Base-by-base conservation (phyloP, 192 early-diverging fungal species). In the Obelidium mucronatum region DNA sequence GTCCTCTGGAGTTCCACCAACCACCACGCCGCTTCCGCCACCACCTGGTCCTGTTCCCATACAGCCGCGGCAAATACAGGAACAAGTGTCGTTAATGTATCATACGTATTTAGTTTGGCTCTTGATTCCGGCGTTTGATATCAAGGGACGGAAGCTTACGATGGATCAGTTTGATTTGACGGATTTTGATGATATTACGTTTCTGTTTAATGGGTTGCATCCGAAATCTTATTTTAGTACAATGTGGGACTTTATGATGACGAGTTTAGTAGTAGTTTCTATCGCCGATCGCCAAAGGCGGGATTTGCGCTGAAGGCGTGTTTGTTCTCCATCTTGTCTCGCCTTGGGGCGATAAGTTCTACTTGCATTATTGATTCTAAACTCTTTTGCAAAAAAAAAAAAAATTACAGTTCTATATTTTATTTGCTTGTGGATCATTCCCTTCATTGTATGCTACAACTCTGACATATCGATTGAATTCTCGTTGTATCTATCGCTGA, bases 61-160 rank as follows among this genome's bases (percentile, higher is more conserved):
- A 48, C 44, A 48, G 11, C 44, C 44, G 8, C 19, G 8, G 44
- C 22, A 58, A 58, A 8, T 58, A 24, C 62, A 37, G 13, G 30
- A 64, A 64, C 26, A 35, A 40, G 31, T 40, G 26, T 35, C 35
- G 8, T 22, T 19, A 87, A 82, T 11, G 75, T 74, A 67, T 80
- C 67, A 33, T 67, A 79, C 40, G 33, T 64, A 39, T 83, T 74
- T 26, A 75, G 67, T 26, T 79, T 52, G 48, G 67, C 34, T 68
- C 13, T 54, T 68, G 30, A 42, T 68, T 51, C 67, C 67, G 8
- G 67, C 67, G 31, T 68, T 52, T 36, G 67, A 68, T 30, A 68
- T 52, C 48, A 68, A 68, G 44, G 67, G 62, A 24, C 62, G 62
- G 8, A 64, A 64, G 26, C 15, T 64, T 6, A 35, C 62, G 22